Percentiles rank a stretch among this genome's conserved stretches.
Conservation (phyloP, 139 green algal species). For the Chlorella sp. region DNA sequence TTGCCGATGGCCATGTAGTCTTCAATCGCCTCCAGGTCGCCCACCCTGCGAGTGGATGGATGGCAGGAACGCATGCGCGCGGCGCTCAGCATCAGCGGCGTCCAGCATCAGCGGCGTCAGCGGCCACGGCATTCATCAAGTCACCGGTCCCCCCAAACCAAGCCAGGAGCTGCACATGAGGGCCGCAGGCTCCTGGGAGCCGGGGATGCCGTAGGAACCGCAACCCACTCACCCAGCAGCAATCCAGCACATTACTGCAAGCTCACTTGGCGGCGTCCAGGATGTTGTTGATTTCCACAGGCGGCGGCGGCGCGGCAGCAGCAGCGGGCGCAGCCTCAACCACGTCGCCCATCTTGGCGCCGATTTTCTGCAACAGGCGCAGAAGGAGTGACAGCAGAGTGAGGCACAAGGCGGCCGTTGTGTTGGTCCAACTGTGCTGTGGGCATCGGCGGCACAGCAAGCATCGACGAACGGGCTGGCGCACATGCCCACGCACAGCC, state of each 20-base stretch:
- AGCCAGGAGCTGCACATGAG: no score
- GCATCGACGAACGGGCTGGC: no score
- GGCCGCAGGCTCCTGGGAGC: no score
- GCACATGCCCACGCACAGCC: background rate
- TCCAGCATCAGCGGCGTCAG: no score
- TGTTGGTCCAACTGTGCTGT: background rate
- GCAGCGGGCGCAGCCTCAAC: background rate
- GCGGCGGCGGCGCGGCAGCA: conserved; percentile 27
- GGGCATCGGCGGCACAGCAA: no score
- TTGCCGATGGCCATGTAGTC: conserved; percentile 93
- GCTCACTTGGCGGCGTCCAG: conserved; percentile 81
- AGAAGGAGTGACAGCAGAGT: background rate
- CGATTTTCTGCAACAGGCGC: conserved; percentile 56
- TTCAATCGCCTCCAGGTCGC: conserved; percentile 78
- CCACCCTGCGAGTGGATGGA: conserved; percentile 65
- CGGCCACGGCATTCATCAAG: no score
- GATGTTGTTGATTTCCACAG: conserved; percentile 75
- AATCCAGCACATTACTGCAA: no score
- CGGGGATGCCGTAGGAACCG: no score
- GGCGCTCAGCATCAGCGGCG: no score
- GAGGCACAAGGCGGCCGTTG: background rate
- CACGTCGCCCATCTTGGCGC: conserved; percentile 67
- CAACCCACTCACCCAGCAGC: no score
- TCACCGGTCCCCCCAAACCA: no score
- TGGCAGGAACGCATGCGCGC: no score